Base-by-base conservation (phyloP, 2,329 filamentous ascomycete species). In the Colletotrichum costaricense region DNA sequence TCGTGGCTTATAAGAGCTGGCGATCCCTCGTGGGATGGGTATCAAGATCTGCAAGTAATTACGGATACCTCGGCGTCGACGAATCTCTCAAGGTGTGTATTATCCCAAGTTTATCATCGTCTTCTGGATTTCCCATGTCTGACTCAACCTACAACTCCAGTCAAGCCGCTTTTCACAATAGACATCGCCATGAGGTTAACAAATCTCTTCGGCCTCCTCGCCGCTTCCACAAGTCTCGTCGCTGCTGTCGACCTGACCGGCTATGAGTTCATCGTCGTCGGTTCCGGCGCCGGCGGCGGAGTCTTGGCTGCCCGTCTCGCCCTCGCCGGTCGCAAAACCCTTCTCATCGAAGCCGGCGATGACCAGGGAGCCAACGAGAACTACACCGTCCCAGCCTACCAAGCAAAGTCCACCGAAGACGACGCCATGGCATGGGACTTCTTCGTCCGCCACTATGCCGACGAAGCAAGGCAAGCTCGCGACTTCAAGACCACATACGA, bases 211-310 rank as follows among this genome's bases (percentile, higher is more conserved):
- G 64, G 75, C 56, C 74, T 79, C 11, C 12, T 78, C 26, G 77
- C 77, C 64, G 60, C 74, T 22, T 76, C 75, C 12, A 74, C 74
- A 30, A 42, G 75, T 9, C 33, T 77, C 5, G 76, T 73, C 19
- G 59, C 62, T 1, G 77, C 79, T 26, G 78, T 78, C 30, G 69
- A 79, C 8, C 30, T 72, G 11, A 54, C 64, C 14, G 80, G 78
- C 22, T 92, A 92, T 77, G 90, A 92, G 73, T 92, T 91, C 80
- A 84, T 92, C 33, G 86, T 92, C 11, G 89, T 92, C 49, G 90
- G 90, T 12, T 90, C 88, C 7, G 90, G 90, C 4, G 84, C 89
- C 7, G 89, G 90, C 14, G 90, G 90, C 59, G 89, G 87, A 19
- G 89, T 89, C 8, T 79, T 92, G 5, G 89, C 90, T 14, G 87